These are phyloP conservation scores for Escallonia rubra DNA, from an alignment of 129 eudicot genomes.

Conservation along the genomic window DNA sequence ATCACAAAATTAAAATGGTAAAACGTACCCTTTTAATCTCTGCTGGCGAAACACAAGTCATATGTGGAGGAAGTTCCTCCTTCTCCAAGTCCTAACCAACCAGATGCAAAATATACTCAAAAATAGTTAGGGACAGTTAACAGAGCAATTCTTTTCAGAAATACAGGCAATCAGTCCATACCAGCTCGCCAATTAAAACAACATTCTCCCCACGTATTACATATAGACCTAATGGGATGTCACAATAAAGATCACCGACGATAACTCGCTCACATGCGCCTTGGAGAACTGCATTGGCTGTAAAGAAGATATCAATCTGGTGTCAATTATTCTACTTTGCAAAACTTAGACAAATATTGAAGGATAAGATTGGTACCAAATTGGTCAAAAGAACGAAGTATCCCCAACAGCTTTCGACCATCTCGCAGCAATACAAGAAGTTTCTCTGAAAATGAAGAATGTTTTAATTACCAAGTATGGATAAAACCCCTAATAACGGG, in stretches of 20 bases:
- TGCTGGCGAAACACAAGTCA: slow-evolving; percentile 67
- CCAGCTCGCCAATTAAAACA: slow-evolving; percentile 96
- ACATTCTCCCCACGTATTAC: slow-evolving; percentile 98
- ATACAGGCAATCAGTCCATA: slow-evolving; percentile 15
- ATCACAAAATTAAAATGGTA: neutral
- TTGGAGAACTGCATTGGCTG: slow-evolving; percentile 97
- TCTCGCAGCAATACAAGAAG: slow-evolving; percentile 93
- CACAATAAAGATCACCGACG: slow-evolving; percentile 94
- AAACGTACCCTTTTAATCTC: slow-evolving; percentile 78
- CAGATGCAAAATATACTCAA: neutral
- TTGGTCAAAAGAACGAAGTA: slow-evolving; percentile 96
- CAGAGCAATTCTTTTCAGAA: neutral
- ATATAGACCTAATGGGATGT: slow-evolving; percentile 89
- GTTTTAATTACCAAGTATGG: neutral
- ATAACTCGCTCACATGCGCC: slow-evolving; percentile 95
- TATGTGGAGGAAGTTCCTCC: slow-evolving; percentile 90
- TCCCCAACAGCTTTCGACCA: slow-evolving; percentile 90
- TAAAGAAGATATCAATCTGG: slow-evolving; percentile 11
- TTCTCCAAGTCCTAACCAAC: slow-evolving; percentile 67
- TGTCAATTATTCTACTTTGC: neutral
- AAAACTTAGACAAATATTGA: slow-evolving; percentile 4
- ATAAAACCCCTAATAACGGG: neutral
- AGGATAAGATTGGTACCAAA: slow-evolving; percentile 52
- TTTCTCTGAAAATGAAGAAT: slow-evolving; percentile 52
- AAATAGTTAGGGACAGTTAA: neutral